Evolutionary conservation across 164 flowering plant genomes (phyloP).

Genomic region (Chloranthus sessilifolius): DNA sequence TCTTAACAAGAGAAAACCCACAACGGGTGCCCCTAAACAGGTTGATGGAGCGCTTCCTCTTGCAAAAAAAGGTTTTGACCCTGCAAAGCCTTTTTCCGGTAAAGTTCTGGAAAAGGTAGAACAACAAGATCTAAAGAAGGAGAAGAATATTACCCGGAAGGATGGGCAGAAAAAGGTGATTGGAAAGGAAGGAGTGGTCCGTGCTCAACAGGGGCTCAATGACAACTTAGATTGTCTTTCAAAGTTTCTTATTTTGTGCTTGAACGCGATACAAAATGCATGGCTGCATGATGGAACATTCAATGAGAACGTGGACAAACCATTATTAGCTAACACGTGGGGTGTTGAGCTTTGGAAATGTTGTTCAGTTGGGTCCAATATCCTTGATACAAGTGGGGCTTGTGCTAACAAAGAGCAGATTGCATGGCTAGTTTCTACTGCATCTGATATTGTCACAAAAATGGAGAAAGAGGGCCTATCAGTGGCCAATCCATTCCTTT

Average conservation of each 20-base stretch:
- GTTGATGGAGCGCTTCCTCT: conserved; percentile 9
- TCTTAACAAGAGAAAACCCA: conserved; percentile 14
- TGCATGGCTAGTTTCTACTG: conserved; percentile 76
- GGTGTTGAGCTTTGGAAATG: conserved; percentile 78
- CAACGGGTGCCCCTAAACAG: conserved; percentile 18
- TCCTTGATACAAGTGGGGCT: conserved; percentile 55
- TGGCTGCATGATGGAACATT: conserved; percentile 28
- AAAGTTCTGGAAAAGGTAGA: conserved; percentile 3
- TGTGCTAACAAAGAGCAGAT: conserved; percentile 54
- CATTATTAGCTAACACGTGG: conserved; percentile 57
- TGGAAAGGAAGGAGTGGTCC: conserved; percentile 1
- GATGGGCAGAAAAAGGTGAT: conserved; percentile 6
- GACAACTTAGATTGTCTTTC: conserved; percentile 42
- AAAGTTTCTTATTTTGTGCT: conserved; percentile 64
- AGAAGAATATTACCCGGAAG: conserved; percentile 6
- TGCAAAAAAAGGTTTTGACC: conserved; percentile 10
- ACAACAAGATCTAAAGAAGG: conserved; percentile 10
- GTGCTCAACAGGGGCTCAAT: conserved; percentile 12
- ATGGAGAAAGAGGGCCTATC: conserved; percentile 58
- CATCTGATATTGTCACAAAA: conserved; percentile 62
- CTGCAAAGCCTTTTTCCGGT: conserved; percentile 10
- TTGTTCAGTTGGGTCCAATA: conserved; percentile 47
- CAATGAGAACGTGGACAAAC: conserved; percentile 22
- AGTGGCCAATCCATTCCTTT: conserved; percentile 51
- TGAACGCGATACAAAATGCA: conserved; percentile 60